A percentile compares a stretch with the other conserved stretches of the same genome.
These are phyloP conservation scores for Ogataea ganodermae DNA, from an alignment of 805 yeast species.

Conservation along the genomic window DNA sequence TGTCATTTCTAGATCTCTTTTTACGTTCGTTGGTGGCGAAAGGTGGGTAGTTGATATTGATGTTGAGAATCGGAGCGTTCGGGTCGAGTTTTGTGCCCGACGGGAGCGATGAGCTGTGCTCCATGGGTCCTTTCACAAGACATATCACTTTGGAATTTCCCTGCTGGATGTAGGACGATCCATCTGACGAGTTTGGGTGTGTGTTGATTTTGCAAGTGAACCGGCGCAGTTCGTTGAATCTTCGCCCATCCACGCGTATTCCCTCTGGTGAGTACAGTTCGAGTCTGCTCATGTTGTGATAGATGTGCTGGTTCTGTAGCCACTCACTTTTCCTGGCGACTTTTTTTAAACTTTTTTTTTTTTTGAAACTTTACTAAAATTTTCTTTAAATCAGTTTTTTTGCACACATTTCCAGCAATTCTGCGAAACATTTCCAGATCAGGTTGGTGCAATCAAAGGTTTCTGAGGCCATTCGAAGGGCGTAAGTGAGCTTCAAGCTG, in stretches of 20 bases:
- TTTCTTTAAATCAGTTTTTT: conserved; percentile 1
- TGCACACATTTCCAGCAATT: background rate
- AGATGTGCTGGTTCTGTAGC: background rate
- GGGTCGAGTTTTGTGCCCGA: conserved; percentile 53
- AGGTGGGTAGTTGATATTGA: conserved; percentile 72
- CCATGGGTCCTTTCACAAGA: conserved; percentile 86
- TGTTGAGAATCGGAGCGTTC: conserved; percentile 60
- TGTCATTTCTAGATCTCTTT: conserved; percentile 65
- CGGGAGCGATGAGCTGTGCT: conserved; percentile 48
- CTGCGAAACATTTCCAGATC: background rate
- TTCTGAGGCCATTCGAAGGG: background rate
- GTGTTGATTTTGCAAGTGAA: conserved; percentile 83
- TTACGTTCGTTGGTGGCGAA: conserved; percentile 78
- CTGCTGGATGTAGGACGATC: conserved; percentile 88
- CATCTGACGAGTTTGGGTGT: conserved; percentile 86
- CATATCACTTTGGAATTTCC: conserved; percentile 90
- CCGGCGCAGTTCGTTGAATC: conserved; percentile 90
- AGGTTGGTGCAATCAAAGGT: background rate
- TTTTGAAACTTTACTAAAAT: background rate
- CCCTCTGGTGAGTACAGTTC: conserved; percentile 97
- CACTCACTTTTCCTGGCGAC: too few relatives aligned
- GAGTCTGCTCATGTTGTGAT: conserved; percentile 40
- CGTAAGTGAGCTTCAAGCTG: background rate
- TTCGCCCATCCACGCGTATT: conserved; percentile 85
- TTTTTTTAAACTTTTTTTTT: too few relatives aligned